A percentile compares a stretch with the other conserved stretches of the same genome.
Conservation (phyloP, 1,284 basidiomycete species). For the Singerocomus inundabilis region DNA sequence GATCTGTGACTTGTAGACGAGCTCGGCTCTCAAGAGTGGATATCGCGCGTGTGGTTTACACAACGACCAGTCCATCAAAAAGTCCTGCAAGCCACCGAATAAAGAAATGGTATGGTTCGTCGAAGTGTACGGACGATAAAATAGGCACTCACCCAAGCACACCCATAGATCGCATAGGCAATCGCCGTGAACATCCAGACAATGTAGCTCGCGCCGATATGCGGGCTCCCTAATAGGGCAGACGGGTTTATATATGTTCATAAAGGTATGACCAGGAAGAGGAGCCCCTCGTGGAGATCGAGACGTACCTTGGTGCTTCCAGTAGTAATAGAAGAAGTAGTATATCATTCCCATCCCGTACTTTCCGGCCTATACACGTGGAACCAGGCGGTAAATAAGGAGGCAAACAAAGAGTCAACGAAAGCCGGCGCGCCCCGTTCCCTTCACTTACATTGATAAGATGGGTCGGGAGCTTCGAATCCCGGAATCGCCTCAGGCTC, state of each 20-base stretch:
- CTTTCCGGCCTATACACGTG: constrained; percentile 75
- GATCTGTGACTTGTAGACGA: constrained; percentile 65
- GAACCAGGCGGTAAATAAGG: constrained; percentile 4
- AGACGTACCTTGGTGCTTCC: constrained; percentile 65
- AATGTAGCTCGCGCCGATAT: constrained; percentile 51
- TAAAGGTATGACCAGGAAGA: no score
- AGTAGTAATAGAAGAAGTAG: constrained; percentile 68
- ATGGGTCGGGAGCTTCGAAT: constrained; percentile 75
- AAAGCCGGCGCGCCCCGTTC: no score
- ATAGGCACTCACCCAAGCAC: constrained; percentile 66
- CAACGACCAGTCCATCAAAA: constrained; percentile 82
- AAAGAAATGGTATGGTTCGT: neutral
- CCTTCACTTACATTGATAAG: constrained; percentile 86
- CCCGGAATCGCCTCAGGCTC: constrained; percentile 81
- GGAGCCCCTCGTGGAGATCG: constrained; percentile 16
- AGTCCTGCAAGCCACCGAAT: constrained; percentile 55
- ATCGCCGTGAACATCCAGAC: constrained; percentile 66
- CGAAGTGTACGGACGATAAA: neutral
- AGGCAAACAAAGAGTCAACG: no score
- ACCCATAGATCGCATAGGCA: constrained; percentile 69
- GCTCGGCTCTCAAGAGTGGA: constrained; percentile 68
- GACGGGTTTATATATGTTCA: no score
- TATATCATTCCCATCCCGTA: constrained; percentile 67
- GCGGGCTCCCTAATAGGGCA: constrained; percentile 28
- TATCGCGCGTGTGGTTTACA: constrained; percentile 57